Conservation (phyloP, 805 yeast species). For the Saccharomycopsis malanga region DNA sequence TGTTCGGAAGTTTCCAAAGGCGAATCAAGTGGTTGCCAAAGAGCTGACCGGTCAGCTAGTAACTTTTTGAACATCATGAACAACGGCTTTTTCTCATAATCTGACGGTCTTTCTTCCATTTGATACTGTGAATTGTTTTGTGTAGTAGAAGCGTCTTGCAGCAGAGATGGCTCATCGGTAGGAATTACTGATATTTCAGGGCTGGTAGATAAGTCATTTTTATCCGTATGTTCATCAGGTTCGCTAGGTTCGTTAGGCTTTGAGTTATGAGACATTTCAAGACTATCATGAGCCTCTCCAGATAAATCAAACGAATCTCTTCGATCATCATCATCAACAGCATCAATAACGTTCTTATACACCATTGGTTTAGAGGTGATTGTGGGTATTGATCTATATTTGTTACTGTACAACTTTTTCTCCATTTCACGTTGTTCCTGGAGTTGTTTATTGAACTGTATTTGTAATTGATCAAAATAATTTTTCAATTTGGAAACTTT, state of each 20-base stretch:
- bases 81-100: conserved; percentile 65
- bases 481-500: conserved; percentile 59
- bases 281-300: conserved; percentile 4
- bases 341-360: conserved; percentile 80
- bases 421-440: conserved; percentile 81
- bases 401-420: conserved; percentile 38
- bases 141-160: not conserved
- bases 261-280: conserved; percentile 1
- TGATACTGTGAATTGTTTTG: not conserved
- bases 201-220: not conserved
- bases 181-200: not conserved
- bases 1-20: conserved; percentile 78
- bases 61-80: conserved; percentile 80
- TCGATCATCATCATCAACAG: conserved; percentile 44
- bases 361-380: conserved; percentile 70
- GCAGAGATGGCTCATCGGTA: not conserved
- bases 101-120: conserved; percentile 23
- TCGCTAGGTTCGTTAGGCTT: not conserved
- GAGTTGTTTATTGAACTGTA: conserved; percentile 75
- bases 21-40: conserved; percentile 88
- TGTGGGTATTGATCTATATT: not conserved
- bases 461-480: conserved; percentile 66
- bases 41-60: conserved; percentile 95
- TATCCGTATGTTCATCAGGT: not conserved
- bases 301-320: not conserved